These are phyloP conservation scores for Calonectria honghensis DNA, from an alignment of 2,329 filamentous ascomycete species.

Conservation along the genomic window DNA sequence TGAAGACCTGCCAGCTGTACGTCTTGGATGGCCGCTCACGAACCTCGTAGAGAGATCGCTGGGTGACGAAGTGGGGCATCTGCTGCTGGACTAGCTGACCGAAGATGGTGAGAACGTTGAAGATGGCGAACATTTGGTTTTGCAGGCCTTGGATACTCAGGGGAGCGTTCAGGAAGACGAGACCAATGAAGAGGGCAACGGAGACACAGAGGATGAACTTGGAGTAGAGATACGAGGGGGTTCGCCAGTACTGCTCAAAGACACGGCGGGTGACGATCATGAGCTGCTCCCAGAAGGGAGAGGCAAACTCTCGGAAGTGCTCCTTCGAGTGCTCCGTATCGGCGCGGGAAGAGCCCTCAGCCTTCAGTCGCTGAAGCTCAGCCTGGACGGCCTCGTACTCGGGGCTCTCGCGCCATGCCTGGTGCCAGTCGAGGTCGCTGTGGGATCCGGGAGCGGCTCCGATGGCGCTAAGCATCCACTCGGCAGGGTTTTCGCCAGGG, in stretches of 20 bases:
- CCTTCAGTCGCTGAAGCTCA: slow-evolving; percentile 74
- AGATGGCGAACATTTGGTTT: slow-evolving; percentile 90
- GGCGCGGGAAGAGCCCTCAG: slow-evolving; percentile 65
- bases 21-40: slow-evolving; percentile 89
- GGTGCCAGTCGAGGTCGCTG: slow-evolving; percentile 51
- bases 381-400: slow-evolving; percentile 69
- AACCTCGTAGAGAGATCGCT: slow-evolving; percentile 88
- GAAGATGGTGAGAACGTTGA: slow-evolving; percentile 89
- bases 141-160: slow-evolving; percentile 86
- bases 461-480: slow-evolving; percentile 55
- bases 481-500: slow-evolving; percentile 51
- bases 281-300: slow-evolving; percentile 81
- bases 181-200: slow-evolving; percentile 84
- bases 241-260: slow-evolving; percentile 95
- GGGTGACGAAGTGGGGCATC: slow-evolving; percentile 90
- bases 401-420: slow-evolving; percentile 61
- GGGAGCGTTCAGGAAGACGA: slow-evolving; percentile 84
- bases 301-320: slow-evolving; percentile 85
- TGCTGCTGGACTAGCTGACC: slow-evolving; percentile 85
- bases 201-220: slow-evolving; percentile 82
- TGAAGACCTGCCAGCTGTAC: slow-evolving; percentile 90
- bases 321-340: slow-evolving; percentile 54
- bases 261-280: slow-evolving; percentile 81
- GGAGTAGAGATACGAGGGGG: slow-evolving; percentile 90
- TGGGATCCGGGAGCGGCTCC: slow-evolving; percentile 51